These are phyloP conservation scores for Carex littledalei DNA, from an alignment of 176 grass and related monocot species.

Conservation along the genomic window DNA sequence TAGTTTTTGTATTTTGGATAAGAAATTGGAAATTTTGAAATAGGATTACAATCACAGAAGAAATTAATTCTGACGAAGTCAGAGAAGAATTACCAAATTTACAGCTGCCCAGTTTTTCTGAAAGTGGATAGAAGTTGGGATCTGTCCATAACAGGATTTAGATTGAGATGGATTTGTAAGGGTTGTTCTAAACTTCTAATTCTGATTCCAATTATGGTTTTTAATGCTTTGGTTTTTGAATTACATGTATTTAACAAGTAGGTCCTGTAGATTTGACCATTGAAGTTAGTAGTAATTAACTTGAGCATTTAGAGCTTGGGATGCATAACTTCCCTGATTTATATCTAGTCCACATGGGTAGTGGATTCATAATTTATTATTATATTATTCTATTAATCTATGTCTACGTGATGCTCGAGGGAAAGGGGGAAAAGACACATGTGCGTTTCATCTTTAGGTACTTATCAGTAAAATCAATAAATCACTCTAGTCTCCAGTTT, in stretches of 20 bases:
- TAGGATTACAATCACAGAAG: background rate
- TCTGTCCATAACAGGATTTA: background rate
- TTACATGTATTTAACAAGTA: constrained; percentile 5
- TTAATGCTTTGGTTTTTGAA: background rate
- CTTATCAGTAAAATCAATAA: background rate
- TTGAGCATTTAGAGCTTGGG: background rate
- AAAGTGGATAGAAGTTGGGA: background rate
- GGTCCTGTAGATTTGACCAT: constrained; percentile 10
- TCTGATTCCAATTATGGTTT: background rate
- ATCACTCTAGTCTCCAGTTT: background rate
- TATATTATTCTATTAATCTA: background rate
- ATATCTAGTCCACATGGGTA: constrained; percentile 2
- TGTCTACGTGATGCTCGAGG: background rate
- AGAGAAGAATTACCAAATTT: background rate
- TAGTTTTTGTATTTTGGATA: constrained; percentile 4
- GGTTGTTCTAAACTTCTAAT: background rate
- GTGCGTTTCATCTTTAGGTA: background rate
- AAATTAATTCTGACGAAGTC: background rate
- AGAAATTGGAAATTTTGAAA: background rate
- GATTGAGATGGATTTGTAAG: background rate
- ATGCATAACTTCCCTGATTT: constrained; percentile 10
- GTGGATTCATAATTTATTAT: background rate
- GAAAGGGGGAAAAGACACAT: background rate
- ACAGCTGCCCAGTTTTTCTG: background rate
- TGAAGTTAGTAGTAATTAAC: constrained; percentile 12